Base-by-base conservation (phyloP, 129 eudicot species). In the Daucus carota region DNA sequence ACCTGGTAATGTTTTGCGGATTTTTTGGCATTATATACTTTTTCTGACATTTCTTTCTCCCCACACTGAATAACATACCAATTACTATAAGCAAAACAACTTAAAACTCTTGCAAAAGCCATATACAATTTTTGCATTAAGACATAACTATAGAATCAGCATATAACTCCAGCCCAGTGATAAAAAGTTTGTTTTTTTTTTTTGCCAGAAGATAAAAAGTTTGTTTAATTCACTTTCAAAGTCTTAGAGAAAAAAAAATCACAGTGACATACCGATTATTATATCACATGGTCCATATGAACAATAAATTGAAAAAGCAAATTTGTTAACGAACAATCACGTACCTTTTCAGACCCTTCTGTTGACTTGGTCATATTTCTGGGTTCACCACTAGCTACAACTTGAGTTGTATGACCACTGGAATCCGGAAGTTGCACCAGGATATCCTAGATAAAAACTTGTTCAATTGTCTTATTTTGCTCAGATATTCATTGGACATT, bases 1-100 rank as follows among this genome's bases (percentile, higher is more conserved):
- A 85, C 88, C 86, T 82, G 86, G 60, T 76, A 77, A 0, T 86
- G 82, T 62, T 78, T 73, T 79, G 77, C 69, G 20, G 54, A 24
- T 45, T 79, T 62, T 54, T 20, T 16, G 43, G 78, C 42, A 24
- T 75, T 47, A 22, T 14, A 9, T 1, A 57, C 4, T 26, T 3
- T 57, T 16, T 72, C 32, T 15, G 40, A 3, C 43, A 14, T 32
- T 43, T 15, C 47, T 24, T 16, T 36, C n/a, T 72, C 59, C 15
- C 75, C 59, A n/a, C 75, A 72, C 75, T 72, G 3, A 43, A 26
- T 29, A 2, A 62, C n/a, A n/a, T n/a, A n/a, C 3, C 8, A 28
- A 62, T 3, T 13, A 14, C 7, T 3, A 29, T 62, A 9, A 62
- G 68, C 34, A 26, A 29, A 12, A 10, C 13, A 62, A 0, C 12